Base-by-base conservation (phyloP, 352 stramenopile species). In the Pythium volutum region DNA sequence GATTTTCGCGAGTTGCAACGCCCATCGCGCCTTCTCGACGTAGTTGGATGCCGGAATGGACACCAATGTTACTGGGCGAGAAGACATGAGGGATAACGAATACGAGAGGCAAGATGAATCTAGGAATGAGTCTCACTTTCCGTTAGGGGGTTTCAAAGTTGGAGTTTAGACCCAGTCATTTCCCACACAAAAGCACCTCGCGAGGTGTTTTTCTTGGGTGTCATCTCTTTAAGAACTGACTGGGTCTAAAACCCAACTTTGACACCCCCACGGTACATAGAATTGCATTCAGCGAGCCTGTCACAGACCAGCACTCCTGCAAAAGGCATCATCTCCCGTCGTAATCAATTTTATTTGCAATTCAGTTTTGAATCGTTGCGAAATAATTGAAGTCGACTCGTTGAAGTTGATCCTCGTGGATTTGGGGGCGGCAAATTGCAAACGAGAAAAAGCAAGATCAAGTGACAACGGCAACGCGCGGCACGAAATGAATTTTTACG, bases 1-100 rank as follows among this genome's bases (percentile, higher is more conserved):
- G n/a, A 86, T 59, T 0, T 71, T 60, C 4, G 71, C 73, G 6
- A 81, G 26, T 22, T 74, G 70, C 29, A 88, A 48, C 22, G 75
- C 75, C 79, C 74, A 86, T 7, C 79, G 73, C 33, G 76, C 73
- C 59, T 88, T 88, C 62, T 86, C 78, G 20, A 76, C 76, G 48
- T 77, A 88, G 66, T 80, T 88, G 43, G 75, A 86, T 20, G 68
- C 68, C 2, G 76, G 75, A 45, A 88, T 84, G 25, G 76, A 73
- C 53, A 88, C 76, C 38, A 88, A 59, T n/a, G n/a, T n/a, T n/a
- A n/a, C n/a, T n/a, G n/a, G n/a, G n/a, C n/a, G n/a, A n/a, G n/a
- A n/a, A n/a, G n/a, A n/a, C n/a, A n/a, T n/a, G n/a, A n/a, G n/a
- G 55, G n/a, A 49, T 11, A 49, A 4, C 11, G 22, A 15, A n/a